Evolutionary conservation across 495 filamentous ascomycete genomes (phyloP), one percentile per base, ranked within the genome.

Genomic region (Penicillium cataractarum): DNA sequence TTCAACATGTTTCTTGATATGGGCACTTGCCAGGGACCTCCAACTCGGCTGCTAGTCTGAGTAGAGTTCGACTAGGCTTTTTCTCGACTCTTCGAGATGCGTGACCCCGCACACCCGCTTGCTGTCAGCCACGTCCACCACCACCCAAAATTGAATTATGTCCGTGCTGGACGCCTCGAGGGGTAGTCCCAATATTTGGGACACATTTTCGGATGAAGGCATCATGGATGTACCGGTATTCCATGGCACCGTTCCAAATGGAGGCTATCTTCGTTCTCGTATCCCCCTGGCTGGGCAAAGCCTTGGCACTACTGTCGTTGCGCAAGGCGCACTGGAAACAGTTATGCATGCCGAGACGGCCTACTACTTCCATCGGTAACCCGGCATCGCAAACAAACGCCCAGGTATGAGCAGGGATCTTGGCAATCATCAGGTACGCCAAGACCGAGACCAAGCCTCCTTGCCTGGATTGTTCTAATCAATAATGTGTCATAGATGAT

Each of bases 1-100:
- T 92, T 81, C 78, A 84, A 78, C 68, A 85, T 77, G 44, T 90
- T 84, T 70, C 80, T 80, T 74, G 71, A 69, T 44, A 27, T n/a
- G 29, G 58, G 31, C 26, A 58, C 24, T 21, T 52, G 44, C n/a
- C 46, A 61, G 40, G 19, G 7, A 46, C 22, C 42, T 46, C 29
- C 42, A 19, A 51, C 51, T 37, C 44, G 44, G 44, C 22, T 49
- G 4, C 32, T 55, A 24, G 48, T 8, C 29, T 29, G 22, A 46
- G 63, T 21, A 60, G 39, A 62, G 57, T 65, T 65, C 60, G 53
- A 64, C 63, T 64, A 69, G 61, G 15, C 52, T 39, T 56, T 32
- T 71, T 71, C 64, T 69, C 63, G 69, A 69, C 31, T 15, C 55
- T 66, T 66, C 56, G 46, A 31, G 55, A 63, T 46, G 48, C 44